phyloP scores from a whole-genome alignment of 139 green algal species.

The Chlorella sp. region DNA sequence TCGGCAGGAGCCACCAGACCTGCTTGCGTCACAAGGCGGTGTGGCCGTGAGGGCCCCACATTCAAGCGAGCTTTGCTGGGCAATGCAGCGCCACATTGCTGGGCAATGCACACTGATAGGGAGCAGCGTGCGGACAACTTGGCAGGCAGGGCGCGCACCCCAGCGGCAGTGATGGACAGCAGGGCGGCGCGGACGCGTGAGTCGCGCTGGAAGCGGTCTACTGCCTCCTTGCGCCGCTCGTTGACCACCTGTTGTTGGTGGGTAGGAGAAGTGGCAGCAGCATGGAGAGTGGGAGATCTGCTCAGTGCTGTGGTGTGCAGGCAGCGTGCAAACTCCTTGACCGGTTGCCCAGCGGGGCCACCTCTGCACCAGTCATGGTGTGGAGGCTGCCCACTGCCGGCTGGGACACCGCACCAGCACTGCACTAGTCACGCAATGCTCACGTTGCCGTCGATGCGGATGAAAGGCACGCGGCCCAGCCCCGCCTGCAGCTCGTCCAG shows the following conservation, averaged over 20 bases:
- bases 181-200: slow-evolving; percentile 26
- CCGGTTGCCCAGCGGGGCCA: no score
- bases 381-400: neutral
- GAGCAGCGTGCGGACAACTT: no score
- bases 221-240: slow-evolving; percentile 19
- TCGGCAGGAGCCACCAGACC: no score
- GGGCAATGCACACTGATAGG: no score
- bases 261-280: neutral
- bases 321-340: no score
- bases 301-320: no score
- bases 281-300: no score
- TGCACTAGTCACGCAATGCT: neutral
- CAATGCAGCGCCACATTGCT: no score
- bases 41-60: no score
- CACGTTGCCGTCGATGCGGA: slow-evolving; percentile 69
- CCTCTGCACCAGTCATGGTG: no score
- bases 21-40: no score
- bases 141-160: neutral
- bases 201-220: slow-evolving; percentile 59
- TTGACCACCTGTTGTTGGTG: neutral
- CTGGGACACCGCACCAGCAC: neutral
- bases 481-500: slow-evolving; percentile 50
- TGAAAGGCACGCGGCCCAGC: neutral
- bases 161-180: slow-evolving; percentile 58
- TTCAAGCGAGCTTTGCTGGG: no score